Conservation (phyloP, 345 rosid species). For the Linum usitatissimum region DNA sequence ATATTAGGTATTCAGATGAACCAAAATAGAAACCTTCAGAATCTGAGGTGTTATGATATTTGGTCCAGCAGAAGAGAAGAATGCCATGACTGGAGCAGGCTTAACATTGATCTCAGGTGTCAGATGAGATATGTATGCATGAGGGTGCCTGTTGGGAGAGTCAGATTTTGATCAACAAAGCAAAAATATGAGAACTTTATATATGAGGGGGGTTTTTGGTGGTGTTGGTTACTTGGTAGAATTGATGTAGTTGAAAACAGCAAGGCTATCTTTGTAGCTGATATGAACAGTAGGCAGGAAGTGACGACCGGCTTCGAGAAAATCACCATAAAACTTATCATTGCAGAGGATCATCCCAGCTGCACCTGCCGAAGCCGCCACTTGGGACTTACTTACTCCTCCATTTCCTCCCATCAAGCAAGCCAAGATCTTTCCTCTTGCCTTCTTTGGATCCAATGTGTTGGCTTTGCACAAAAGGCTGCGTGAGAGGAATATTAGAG, state of each 20-base stretch:
- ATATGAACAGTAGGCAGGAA: conserved; percentile 57
- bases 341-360: conserved; percentile 70
- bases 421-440: conserved; percentile 51
- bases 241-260: conserved; percentile 32
- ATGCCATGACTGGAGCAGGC: conserved; percentile 62
- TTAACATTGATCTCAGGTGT: conserved; percentile 6
- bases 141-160: conserved; percentile 29
- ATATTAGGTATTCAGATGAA: neutral
- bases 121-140: conserved; percentile 35
- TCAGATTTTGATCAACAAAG: neutral
- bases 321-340: conserved; percentile 31
- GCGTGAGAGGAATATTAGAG: neutral
- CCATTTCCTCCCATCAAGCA: conserved; percentile 39
- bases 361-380: conserved; percentile 42
- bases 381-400: conserved; percentile 41
- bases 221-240: conserved; percentile 29
- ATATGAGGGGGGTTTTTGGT: no score
- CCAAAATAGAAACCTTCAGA: conserved; percentile 30
- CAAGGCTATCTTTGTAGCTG: conserved; percentile 36
- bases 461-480: conserved; percentile 49
- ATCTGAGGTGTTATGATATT: conserved; percentile 46
- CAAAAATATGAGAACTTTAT: neutral
- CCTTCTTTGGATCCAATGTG: conserved; percentile 51
- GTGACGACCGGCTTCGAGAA: conserved; percentile 42
- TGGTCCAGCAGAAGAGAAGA: conserved; percentile 63